Percentiles rank a stretch among this genome's conserved stretches.
Evolutionary conservation across 139 green algal genomes (phyloP).

Genomic region (Chlorella vulgaris): DNA sequence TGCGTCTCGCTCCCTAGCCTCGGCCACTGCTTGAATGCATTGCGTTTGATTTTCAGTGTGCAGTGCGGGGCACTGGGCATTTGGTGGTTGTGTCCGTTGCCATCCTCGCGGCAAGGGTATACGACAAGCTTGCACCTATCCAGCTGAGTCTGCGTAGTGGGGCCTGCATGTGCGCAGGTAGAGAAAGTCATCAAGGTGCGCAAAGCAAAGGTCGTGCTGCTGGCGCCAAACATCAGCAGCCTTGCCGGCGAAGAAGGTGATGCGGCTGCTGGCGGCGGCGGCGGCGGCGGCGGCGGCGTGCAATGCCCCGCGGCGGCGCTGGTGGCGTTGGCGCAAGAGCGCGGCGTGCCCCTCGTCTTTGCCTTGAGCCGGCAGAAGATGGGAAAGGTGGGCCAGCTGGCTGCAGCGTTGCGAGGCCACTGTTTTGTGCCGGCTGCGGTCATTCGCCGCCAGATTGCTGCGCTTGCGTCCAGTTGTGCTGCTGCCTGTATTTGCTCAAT

Average conservation of each 20-base stretch:
- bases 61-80: too few species aligned
- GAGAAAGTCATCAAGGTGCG: constrained; percentile 66
- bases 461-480: too few species aligned
- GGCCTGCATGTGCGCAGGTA: constrained; percentile 50
- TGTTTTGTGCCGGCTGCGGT: background rate
- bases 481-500: too few species aligned
- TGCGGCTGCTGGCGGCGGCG: background rate
- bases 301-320: background rate
- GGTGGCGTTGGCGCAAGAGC: constrained; percentile 13
- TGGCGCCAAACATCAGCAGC: constrained; percentile 83
- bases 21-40: too few species aligned
- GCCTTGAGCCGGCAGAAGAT: constrained; percentile 43
- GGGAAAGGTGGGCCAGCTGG: constrained; percentile 28
- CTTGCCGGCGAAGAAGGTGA: constrained; percentile 44
- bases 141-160: background rate
- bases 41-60: too few species aligned
- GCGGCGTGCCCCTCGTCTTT: constrained; percentile 40
- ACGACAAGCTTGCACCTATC: too few species aligned
- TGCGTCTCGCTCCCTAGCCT: too few species aligned
- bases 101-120: too few species aligned
- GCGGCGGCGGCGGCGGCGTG: background rate
- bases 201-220: constrained; percentile 63
- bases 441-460: background rate
- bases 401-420: background rate
- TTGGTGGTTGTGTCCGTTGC: too few species aligned